Base-by-base conservation (phyloP, 345 rosid species). In the Nasturtium officinale region DNA sequence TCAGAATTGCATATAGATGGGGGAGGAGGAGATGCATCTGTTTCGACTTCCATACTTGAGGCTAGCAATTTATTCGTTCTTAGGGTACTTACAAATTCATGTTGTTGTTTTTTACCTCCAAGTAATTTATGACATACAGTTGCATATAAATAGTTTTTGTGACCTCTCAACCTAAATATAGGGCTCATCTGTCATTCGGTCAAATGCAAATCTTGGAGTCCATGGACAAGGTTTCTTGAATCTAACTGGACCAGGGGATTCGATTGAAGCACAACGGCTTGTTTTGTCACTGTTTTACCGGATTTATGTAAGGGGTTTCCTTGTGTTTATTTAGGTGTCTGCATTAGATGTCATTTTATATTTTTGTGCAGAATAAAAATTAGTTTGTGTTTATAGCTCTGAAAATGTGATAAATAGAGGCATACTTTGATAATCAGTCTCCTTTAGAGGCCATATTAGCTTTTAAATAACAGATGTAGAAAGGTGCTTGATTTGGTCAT, bases 211-310 rank as follows among this genome's bases (percentile, higher is more conserved):
- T 85, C 86, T 96, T 71, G 99, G 87, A 77, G 92, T 96, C 82
- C 95, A 85, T 74, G 99, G 99, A 58, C 99, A 96, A 83, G 99
- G 99, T 78, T 79, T 90, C 32, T 79, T 96, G 85, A 90, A 92
- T 86, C 76, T 96, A 73, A 86, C 99, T 9, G 99, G 98, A 65
- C 87, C 87, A 37, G 99, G 98, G 55, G 88, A 96, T 81, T 66
- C 78, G 35, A 92, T 96, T 54, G 97, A 92, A 83, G 99, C 99
- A 61, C 98, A 92, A 57, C 92, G 95, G 48, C 80, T 96, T 78
- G 97, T 96, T 83, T 84, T 96, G 56, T 90, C 95, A 23, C 87
- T 96, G 60, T 96, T 96, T 81, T 96, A 96, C 78, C 84, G 89
- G 56, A 87, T 96, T 67, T 87, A 90, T 83, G 98, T 96, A 86